phyloP scores from a whole-genome alignment of 1,139 yeast species.

The Suhomyces maxii region DNA sequence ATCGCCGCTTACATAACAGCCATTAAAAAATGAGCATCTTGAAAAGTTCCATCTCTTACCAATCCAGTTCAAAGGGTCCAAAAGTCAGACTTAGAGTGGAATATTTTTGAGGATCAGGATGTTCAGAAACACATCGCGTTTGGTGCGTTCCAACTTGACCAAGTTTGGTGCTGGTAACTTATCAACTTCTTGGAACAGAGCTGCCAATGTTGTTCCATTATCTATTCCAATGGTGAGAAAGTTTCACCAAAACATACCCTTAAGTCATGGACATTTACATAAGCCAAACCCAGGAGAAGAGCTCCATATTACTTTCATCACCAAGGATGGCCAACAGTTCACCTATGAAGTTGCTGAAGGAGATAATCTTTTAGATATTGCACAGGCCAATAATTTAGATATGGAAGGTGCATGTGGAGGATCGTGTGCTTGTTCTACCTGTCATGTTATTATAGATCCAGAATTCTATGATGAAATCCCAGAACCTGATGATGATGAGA shows the following conservation, averaged over 20 bases:
- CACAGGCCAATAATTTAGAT: constrained; percentile 89
- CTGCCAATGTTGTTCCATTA: not conserved
- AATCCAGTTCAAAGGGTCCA: not conserved
- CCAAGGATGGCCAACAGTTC: constrained; percentile 85
- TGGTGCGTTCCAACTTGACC: constrained; percentile 1
- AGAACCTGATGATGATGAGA: constrained; percentile 96
- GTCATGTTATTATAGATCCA: constrained; percentile 95
- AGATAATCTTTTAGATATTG: constrained; percentile 87
- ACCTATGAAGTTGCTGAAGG: constrained; percentile 89
- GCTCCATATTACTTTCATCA: constrained; percentile 81
- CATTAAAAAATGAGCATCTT: no score
- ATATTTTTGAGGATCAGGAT: not conserved
- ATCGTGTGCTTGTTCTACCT: constrained; percentile 97
- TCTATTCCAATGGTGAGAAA: constrained; percentile 1
- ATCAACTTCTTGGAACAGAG: not conserved
- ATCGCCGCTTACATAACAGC: no score
- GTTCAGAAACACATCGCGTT: constrained; percentile 8
- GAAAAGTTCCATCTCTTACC: not conserved
- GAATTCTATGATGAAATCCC: constrained; percentile 87
- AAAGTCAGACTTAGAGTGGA: no score
- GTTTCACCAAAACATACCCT: constrained; percentile 25
- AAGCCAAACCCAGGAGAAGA: constrained; percentile 95
- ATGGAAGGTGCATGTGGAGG: constrained; percentile 99
- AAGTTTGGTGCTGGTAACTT: not conserved
- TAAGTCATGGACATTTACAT: constrained; percentile 77